phyloP scores from a whole-genome alignment of 2,329 filamentous ascomycete genomes.

The Arthrinium puccinioides region DNA sequence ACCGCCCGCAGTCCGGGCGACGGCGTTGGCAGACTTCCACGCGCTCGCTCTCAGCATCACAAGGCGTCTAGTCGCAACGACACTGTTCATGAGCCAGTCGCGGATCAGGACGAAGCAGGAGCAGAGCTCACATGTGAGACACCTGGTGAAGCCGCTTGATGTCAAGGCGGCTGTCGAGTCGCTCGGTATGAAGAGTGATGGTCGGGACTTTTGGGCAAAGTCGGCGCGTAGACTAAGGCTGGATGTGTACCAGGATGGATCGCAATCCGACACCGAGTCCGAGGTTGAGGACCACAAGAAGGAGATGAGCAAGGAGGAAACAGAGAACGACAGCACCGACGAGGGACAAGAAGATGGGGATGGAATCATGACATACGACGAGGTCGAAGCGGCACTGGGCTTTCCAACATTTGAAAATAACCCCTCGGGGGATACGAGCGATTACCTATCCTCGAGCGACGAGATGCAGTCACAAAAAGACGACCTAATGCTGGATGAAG shows the following conservation, averaged over 20 bases:
- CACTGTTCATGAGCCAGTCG: constrained; percentile 63
- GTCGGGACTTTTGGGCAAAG: constrained; percentile 36
- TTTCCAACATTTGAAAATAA: background rate
- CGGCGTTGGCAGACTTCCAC: constrained; percentile 70
- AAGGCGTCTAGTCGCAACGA: constrained; percentile 60
- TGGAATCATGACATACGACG: constrained; percentile 31
- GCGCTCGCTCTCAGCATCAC: constrained; percentile 61
- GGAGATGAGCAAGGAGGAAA: background rate
- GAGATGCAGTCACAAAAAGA: too few relatives aligned
- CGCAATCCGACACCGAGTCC: background rate
- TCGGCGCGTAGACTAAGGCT: constrained; percentile 43
- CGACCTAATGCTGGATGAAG: too few relatives aligned
- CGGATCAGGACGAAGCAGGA: constrained; percentile 47
- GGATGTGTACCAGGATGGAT: constrained; percentile 33
- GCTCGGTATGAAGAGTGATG: constrained; percentile 32
- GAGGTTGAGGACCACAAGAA: constrained; percentile 4
- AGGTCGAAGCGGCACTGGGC: constrained; percentile 34
- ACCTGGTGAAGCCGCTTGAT: constrained; percentile 34
- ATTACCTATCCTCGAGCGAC: too few relatives aligned
- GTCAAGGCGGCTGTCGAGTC: constrained; percentile 42
- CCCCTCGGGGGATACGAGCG: too few relatives aligned
- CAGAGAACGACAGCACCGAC: constrained; percentile 8
- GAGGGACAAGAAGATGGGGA: constrained; percentile 13
- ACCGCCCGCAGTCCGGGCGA: constrained; percentile 64
- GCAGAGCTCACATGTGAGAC: constrained; percentile 15